Conservation (phyloP, 2,329 filamentous ascomycete species). For the Pseudopithomyces chartarum region DNA sequence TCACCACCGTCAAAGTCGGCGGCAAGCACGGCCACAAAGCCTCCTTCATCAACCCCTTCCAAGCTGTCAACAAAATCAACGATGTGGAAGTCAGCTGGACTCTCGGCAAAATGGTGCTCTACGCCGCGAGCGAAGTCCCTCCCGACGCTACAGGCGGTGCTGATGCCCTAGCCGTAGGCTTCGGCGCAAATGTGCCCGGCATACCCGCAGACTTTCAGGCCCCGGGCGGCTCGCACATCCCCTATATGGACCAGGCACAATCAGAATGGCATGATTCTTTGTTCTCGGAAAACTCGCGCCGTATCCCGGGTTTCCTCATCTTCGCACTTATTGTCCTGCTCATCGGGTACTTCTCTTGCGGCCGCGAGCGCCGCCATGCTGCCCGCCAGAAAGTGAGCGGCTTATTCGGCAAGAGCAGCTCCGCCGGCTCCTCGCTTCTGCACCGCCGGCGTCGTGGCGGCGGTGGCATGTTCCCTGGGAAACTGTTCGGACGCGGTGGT, state of each 20-base stretch:
- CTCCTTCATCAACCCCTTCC: constrained; percentile 83
- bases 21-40: constrained; percentile 63
- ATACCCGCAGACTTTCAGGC: constrained; percentile 81
- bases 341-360: constrained; percentile 74
- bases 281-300: constrained; percentile 67
- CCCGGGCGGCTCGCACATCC: constrained; percentile 64
- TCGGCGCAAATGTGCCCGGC: constrained; percentile 78
- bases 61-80: constrained; percentile 89
- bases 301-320: constrained; percentile 75
- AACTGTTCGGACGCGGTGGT: constrained; percentile 62
- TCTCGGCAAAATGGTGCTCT: constrained; percentile 92
- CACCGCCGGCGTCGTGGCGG: constrained; percentile 51
- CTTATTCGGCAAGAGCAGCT: constrained; percentile 48
- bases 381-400: constrained; percentile 63
- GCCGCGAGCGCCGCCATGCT: constrained; percentile 71
- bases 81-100: constrained; percentile 97
- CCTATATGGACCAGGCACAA: constrained; percentile 48
- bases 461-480: constrained; percentile 50
- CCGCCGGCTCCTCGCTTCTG: constrained; percentile 22
- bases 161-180: constrained; percentile 75
- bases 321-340: constrained; percentile 75
- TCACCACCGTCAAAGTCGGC: constrained; percentile 71
- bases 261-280: constrained; percentile 63
- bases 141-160: constrained; percentile 55
- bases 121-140: constrained; percentile 86